Percentiles rank a stretch among this genome's conserved stretches.
Evolutionary conservation across 371 early-diverging fungal genomes (phyloP).

Genomic region (Chytridium lagenaria): DNA sequence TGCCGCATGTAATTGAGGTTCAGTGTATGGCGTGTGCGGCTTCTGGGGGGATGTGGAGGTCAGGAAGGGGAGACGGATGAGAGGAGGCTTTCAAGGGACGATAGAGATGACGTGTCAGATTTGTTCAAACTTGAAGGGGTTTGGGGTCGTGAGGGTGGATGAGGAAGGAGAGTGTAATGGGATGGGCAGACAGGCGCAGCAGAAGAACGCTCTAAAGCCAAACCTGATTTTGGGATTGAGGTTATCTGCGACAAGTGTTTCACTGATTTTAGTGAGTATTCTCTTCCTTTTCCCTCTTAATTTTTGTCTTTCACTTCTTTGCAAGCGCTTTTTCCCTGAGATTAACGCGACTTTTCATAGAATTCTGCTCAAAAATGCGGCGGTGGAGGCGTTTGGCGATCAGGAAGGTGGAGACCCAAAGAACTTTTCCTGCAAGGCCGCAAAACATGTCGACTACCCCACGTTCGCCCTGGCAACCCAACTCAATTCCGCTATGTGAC

Average conservation of each 20-base stretch:
- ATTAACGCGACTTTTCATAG: too few relatives aligned
- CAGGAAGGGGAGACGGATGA: background rate
- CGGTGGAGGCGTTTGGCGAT: constrained; percentile 32
- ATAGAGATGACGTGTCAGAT: constrained; percentile 15
- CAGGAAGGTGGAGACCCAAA: constrained; percentile 5
- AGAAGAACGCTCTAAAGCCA: background rate
- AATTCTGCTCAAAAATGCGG: constrained; percentile 22
- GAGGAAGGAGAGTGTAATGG: background rate
- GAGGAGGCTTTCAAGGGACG: background rate
- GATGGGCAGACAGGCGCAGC: background rate
- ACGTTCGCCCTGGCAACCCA: constrained; percentile 13
- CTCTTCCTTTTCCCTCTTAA: too few relatives aligned
- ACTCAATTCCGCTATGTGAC: background rate
- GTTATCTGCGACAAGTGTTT: constrained; percentile 15
- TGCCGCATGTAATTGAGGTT: background rate
- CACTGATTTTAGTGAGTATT: constrained; percentile 13
- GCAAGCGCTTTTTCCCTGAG: too few relatives aligned
- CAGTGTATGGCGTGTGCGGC: background rate
- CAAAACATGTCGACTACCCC: constrained; percentile 21
- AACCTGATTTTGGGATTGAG: constrained; percentile 16
- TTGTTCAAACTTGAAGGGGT: background rate
- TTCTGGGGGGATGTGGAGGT: too few relatives aligned
- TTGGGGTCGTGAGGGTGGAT: constrained; percentile 8
- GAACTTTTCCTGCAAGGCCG: constrained; percentile 10
- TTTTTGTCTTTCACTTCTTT: background rate